These are phyloP conservation scores for Butyriboletus appendiculatus DNA, from an alignment of 1,284 basidiomycete species.

Conservation along the genomic window DNA sequence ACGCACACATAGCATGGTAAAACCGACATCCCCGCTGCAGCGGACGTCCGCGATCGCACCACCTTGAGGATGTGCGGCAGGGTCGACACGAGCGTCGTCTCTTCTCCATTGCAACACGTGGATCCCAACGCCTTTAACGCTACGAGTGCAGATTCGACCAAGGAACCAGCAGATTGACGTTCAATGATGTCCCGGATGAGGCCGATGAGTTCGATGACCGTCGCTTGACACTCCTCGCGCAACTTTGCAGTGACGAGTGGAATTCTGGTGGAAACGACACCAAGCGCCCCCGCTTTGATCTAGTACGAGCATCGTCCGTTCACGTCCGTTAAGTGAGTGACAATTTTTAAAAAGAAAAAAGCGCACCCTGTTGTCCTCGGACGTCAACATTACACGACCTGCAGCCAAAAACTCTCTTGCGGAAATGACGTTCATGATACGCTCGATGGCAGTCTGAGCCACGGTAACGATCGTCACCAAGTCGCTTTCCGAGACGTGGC, in stretches of 20 bases:
- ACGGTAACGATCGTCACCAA: slow-evolving; percentile 46
- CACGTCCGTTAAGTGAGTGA: neutral
- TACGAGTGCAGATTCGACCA: slow-evolving; percentile 51
- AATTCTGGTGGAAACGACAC: slow-evolving; percentile 67
- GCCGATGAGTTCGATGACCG: slow-evolving; percentile 53
- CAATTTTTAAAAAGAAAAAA: neutral
- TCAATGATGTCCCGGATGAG: slow-evolving; percentile 51
- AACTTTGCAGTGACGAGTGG: slow-evolving; percentile 59
- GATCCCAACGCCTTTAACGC: slow-evolving; percentile 61
- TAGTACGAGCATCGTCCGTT: slow-evolving; percentile 27
- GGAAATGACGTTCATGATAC: slow-evolving; percentile 59
- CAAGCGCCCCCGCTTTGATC: slow-evolving; percentile 65
- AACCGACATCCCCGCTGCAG: slow-evolving; percentile 48
- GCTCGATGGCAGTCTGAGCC: slow-evolving; percentile 50
- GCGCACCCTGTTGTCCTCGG: slow-evolving; percentile 48
- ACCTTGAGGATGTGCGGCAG: slow-evolving; percentile 59
- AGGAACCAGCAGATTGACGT: slow-evolving; percentile 38
- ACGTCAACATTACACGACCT: slow-evolving; percentile 53
- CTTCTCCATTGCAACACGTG: slow-evolving; percentile 66
- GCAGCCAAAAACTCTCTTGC: slow-evolving; percentile 65
- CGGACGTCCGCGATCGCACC: slow-evolving; percentile 41
- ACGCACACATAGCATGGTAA: slow-evolving; percentile 64
- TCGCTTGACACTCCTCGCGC: slow-evolving; percentile 52
- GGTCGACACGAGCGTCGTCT: slow-evolving; percentile 56
- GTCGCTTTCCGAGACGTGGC: slow-evolving; percentile 13